Percentiles rank a stretch among this genome's conserved stretches.
These are phyloP conservation scores for Xerocomellus amylosporus DNA, from an alignment of 768 basidiomycete genomes.

Conservation along the genomic window DNA sequence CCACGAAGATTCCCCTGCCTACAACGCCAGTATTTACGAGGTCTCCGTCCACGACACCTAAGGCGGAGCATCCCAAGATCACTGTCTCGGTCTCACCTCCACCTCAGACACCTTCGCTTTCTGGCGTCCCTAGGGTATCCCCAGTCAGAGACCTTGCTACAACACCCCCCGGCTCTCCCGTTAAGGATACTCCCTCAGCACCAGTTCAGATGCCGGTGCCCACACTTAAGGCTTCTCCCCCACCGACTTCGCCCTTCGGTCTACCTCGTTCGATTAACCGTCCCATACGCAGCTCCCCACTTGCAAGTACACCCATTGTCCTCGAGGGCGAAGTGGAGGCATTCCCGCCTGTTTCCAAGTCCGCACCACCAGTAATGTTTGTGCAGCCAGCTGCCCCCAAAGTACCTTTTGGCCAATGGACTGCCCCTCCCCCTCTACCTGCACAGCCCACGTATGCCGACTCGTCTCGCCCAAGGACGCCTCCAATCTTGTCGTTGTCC, in stretches of 20 bases:
- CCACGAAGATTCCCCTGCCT: conserved; percentile 16
- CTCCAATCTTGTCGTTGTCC: conserved; percentile 42
- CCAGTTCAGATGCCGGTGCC: conserved; percentile 16
- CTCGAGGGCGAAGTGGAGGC: conserved; percentile 37
- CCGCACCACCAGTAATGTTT: conserved; percentile 16
- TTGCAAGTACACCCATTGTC: conserved; percentile 54
- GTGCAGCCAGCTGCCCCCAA: conserved; percentile 43
- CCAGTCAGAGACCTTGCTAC: conserved; percentile 45
- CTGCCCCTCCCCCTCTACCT: conserved; percentile 20
- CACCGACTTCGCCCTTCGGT: conserved; percentile 39
- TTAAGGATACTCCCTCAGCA: conserved; percentile 36
- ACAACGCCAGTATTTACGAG: conserved; percentile 40
- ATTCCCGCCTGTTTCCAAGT: conserved; percentile 13
- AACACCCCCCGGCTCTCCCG: conserved; percentile 66
- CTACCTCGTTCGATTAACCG: conserved; percentile 49
- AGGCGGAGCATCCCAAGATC: conserved; percentile 47
- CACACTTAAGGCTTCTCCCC: conserved; percentile 16
- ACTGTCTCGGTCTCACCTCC: conserved; percentile 34
- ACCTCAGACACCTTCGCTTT: conserved; percentile 25
- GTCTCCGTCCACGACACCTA: conserved; percentile 60
- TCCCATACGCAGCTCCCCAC: conserved; percentile 73
- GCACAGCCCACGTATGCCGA: conserved; percentile 21
- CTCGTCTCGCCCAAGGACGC: conserved; percentile 43
- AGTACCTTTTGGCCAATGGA: conserved; percentile 36
- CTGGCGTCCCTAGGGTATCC: conserved; percentile 25